Conservation (phyloP, 352 stramenopile species). For the Phytopythium aichiense region DNA sequence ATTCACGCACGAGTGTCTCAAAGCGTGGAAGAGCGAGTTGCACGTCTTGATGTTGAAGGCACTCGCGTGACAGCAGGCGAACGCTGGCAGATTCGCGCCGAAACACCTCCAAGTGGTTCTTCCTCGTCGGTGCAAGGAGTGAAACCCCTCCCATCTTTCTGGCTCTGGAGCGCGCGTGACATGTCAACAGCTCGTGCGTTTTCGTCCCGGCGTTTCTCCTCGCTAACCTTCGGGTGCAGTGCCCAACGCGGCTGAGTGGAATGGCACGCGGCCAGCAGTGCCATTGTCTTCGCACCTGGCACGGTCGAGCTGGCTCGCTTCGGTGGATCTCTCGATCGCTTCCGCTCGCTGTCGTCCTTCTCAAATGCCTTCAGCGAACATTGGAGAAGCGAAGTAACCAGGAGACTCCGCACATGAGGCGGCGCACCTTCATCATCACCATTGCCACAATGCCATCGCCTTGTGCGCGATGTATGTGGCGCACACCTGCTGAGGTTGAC, state of each 20-base stretch:
- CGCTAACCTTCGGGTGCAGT: background rate
- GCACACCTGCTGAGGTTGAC: background rate
- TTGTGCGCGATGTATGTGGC: background rate
- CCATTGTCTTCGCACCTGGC: background rate
- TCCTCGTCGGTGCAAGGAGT: background rate
- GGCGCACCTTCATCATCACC: no score
- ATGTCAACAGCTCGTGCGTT: background rate
- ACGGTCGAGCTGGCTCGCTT: no score
- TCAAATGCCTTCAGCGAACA: no score
- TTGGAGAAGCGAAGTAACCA: no score
- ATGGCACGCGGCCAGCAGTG: background rate
- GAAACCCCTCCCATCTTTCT: background rate
- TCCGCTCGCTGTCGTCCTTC: no score
- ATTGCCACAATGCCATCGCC: background rate
- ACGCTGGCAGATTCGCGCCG: background rate
- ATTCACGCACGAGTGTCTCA: slow-evolving; percentile 1
- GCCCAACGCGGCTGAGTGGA: background rate
- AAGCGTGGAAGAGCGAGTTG: background rate
- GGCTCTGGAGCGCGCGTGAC: background rate
- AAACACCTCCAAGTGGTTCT: background rate
- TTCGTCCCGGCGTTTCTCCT: background rate
- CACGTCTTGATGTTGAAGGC: no score
- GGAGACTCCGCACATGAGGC: no score
- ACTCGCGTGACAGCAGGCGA: background rate
- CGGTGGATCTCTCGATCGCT: no score